Base-by-base conservation (phyloP, 805 yeast genomes). In the Candida germanica region DNA sequence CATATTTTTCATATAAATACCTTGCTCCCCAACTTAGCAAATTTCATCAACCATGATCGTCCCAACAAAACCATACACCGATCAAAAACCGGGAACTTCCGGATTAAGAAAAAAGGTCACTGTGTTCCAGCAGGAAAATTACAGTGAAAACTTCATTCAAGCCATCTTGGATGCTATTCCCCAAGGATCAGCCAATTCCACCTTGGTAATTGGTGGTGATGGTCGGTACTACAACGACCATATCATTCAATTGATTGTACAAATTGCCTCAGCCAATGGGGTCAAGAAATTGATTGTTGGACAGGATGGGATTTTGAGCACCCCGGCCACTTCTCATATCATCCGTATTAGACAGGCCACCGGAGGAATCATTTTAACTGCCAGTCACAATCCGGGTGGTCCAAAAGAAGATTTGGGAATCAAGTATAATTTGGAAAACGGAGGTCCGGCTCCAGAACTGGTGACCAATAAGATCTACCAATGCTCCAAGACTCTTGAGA, bases 381-480 rank as follows among this genome's bases (percentile, higher is more conserved):
- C 98, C 2, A 83, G 95, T 16, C 98, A 91, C 64, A 91, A 91
- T 63, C 98, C 98, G 12, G 98, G 98, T 58, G 97, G 98, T 6
- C 96, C 96, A 39, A 65, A 73, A 18, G 80, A 85, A 46, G 98
- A 91, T 58, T 73, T 88, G 57, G 98, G 98, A 37, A 91, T 91
- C 70, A 91, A 91, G 68, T 93, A 93, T 69, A 93, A 91, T 62
- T 70, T 93, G 59, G 77, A 85, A 46, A 91, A 91, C 56, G 98
- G 98, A 48, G 98, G 96, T 3, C 98, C 98, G 27, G 98, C 98
- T 8, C 98, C 98, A 9, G 98, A 91, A 61, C 66, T 83, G 11
- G 94, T 93, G 41, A 91, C 98, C 9, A 77, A 91, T 66, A 77
- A 80, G 59, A 93, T 91, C 55, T 93, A 66, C 67, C 89, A 79